Conservation (phyloP, 1,139 yeast species). For the Sugiyamaella novakii region DNA sequence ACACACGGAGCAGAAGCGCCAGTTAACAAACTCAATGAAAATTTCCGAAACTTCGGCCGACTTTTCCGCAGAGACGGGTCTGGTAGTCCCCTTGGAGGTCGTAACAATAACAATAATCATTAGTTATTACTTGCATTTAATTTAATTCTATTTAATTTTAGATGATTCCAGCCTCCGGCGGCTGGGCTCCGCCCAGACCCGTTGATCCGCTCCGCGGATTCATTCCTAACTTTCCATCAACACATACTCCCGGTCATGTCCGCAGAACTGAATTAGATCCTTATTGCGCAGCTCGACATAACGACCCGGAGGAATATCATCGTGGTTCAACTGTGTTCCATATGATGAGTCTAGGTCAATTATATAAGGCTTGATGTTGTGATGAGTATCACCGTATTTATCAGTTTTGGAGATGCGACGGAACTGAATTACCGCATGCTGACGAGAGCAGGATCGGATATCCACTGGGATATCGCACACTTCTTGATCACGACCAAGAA, state of each 20-base stretch:
- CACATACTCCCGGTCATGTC: slow-evolving; percentile 28
- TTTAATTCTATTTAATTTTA: slow-evolving; percentile 1
- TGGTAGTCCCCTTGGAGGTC: slow-evolving; percentile 24
- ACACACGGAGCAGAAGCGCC: slow-evolving; percentile 52
- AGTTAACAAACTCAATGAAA: slow-evolving; percentile 60
- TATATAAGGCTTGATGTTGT: slow-evolving; percentile 46
- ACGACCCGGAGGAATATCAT: slow-evolving; percentile 49
- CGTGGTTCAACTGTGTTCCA: slow-evolving; percentile 55
- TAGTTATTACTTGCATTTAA: slow-evolving; percentile 10
- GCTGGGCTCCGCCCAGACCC: slow-evolving; percentile 5
- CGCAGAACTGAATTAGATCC: slow-evolving; percentile 54
- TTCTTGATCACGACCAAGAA: slow-evolving; percentile 52
- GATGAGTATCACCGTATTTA: slow-evolving; percentile 30
- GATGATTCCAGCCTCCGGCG: slow-evolving; percentile 11
- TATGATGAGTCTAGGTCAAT: slow-evolving; percentile 58
- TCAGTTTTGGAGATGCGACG: slow-evolving; percentile 35
- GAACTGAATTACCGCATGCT: slow-evolving; percentile 61
- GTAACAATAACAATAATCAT: slow-evolving; percentile 12
- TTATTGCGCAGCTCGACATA: slow-evolving; percentile 52
- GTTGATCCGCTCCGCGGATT: background rate
- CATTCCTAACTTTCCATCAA: slow-evolving; percentile 7
- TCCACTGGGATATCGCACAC: slow-evolving; percentile 50
- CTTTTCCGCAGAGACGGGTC: slow-evolving; percentile 54
- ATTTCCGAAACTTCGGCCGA: slow-evolving; percentile 59
- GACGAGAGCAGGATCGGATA: slow-evolving; percentile 51